A percentile compares a stretch with the other conserved stretches of the same genome.
Evolutionary conservation across 139 green algal genomes (phyloP).

Genomic region (Trebouxia sp.): DNA sequence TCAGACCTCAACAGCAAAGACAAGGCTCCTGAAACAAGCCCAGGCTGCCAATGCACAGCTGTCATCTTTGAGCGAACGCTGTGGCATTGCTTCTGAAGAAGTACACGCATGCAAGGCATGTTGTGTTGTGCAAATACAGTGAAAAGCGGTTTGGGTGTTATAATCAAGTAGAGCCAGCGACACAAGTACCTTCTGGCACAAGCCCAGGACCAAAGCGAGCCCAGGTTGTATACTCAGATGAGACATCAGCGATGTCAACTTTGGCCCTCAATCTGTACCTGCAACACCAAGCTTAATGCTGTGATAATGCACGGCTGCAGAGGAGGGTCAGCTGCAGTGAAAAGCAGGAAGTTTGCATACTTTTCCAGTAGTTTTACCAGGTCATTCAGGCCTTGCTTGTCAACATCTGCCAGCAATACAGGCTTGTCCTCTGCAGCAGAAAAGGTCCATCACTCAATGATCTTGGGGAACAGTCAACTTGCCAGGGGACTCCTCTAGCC

Average conservation of each 20-base stretch:
- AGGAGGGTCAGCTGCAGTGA: not conserved
- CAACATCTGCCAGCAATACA: slow-evolving; percentile 62
- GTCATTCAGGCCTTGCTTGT: slow-evolving; percentile 34
- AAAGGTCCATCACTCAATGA: not conserved
- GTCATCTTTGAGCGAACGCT: too few species aligned
- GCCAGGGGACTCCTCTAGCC: not conserved
- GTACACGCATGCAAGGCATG: not conserved
- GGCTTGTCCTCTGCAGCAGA: slow-evolving; percentile 38
- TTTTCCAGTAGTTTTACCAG: slow-evolving; percentile 32
- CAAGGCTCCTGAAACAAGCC: too few species aligned
- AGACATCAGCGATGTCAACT: slow-evolving; percentile 69
- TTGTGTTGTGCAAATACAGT: not conserved
- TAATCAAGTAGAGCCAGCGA: not conserved
- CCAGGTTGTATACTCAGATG: slow-evolving; percentile 52
- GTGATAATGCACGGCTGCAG: not conserved
- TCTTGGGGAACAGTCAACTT: not conserved
- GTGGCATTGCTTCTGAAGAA: not conserved
- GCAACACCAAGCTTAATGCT: not conserved
- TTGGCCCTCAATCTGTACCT: slow-evolving; percentile 80
- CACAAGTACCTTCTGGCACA: not conserved
- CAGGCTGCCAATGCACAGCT: too few species aligned
- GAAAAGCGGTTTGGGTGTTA: not conserved
- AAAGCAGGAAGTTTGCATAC: not conserved
- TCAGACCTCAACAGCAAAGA: too few species aligned
- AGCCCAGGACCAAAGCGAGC: slow-evolving; percentile 45